These are phyloP conservation scores for Aulographum hederae DNA, from an alignment of 2,329 filamentous ascomycete genomes.

Conservation along the genomic window DNA sequence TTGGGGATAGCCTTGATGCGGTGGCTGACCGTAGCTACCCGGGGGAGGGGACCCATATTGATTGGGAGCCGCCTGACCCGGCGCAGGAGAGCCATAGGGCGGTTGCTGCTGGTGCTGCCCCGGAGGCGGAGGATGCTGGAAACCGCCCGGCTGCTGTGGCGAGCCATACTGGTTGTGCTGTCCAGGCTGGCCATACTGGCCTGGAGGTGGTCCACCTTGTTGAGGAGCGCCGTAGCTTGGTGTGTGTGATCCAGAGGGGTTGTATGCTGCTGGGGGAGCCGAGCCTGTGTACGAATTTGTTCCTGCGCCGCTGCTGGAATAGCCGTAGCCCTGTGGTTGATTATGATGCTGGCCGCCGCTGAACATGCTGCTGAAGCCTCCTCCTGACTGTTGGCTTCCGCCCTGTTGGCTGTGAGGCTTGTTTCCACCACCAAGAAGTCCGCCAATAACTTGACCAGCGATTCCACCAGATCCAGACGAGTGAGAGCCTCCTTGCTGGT, in stretches of 20 bases:
- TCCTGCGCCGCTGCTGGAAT: slow-evolving; percentile 12
- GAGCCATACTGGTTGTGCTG: neutral
- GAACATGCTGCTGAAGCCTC: slow-evolving; percentile 4
- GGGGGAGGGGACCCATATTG: too few species aligned
- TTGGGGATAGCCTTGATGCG: too few species aligned
- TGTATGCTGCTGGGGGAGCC: slow-evolving; percentile 17
- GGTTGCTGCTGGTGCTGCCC: neutral
- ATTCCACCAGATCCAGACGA: slow-evolving; percentile 1
- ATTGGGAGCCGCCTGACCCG: too few species aligned
- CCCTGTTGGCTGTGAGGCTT: neutral
- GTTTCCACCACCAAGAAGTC: slow-evolving; percentile 7
- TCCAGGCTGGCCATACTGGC: neutral
- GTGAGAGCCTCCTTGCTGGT: slow-evolving; percentile 5
- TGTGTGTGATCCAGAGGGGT: slow-evolving; percentile 6
- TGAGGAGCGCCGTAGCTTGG: neutral
- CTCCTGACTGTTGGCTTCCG: slow-evolving; percentile 2
- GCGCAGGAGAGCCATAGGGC: neutral
- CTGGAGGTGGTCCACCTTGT: neutral
- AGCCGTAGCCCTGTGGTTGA: slow-evolving; percentile 13
- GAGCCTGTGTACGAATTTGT: slow-evolving; percentile 15
- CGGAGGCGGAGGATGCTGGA: too few species aligned
- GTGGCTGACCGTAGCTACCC: neutral
- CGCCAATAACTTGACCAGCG: slow-evolving; percentile 7
- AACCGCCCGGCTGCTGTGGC: neutral
- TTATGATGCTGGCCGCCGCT: slow-evolving; percentile 5